Base-by-base conservation (phyloP, 495 filamentous ascomycete species). In the Terfezia boudieri region DNA sequence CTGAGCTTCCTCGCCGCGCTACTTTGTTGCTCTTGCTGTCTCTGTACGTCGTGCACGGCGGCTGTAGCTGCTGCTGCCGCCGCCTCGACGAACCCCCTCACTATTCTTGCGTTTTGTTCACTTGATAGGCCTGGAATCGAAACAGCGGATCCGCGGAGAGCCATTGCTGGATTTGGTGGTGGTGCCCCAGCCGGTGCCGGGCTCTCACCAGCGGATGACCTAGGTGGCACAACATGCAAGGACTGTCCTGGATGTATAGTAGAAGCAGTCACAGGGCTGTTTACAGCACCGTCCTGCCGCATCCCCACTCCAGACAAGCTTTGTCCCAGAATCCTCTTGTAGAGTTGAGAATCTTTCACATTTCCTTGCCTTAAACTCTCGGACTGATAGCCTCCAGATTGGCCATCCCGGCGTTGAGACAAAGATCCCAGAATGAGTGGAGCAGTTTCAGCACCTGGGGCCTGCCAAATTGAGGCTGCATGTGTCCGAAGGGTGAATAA, bases 401-500 rank as follows among this genome's bases (percentile, higher is more conserved):
- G 53, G 14, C 53, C 57, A 49, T 64, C 61, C 11, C 59, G 49
- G 50, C 22, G 32, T 11, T 22, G 52, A 32, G 38, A 7, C 22
- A 32, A 7, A 36, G 51, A n/a, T 53, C 8, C 12, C 12, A 20
- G 14, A 22, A 51, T 1, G 17, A 53, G 68, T 58, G 50, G 64
- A 66, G 64, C 61, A 55, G 49, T 55, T 60, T 53, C 48, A 60
- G 53, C 64, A 32, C 55, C 59, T 32, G 7, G 26, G 56, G 55
- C 53, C 53, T 86, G 88, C 90, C 90, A 99, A 55, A 99, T 99
- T 36, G 94, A 80, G 16, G 90, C 89, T 5, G 90, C 90, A 65
- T 99, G 90, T 2, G 90, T 99, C 57, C 92, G 73, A 7, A 99
- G 76, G 6, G 90, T 99, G 66, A 99, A 99, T 80, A 87, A 86